phyloP scores from a whole-genome alignment of 2,329 filamentous ascomycete genomes.

The Colletotrichum lupini region DNA sequence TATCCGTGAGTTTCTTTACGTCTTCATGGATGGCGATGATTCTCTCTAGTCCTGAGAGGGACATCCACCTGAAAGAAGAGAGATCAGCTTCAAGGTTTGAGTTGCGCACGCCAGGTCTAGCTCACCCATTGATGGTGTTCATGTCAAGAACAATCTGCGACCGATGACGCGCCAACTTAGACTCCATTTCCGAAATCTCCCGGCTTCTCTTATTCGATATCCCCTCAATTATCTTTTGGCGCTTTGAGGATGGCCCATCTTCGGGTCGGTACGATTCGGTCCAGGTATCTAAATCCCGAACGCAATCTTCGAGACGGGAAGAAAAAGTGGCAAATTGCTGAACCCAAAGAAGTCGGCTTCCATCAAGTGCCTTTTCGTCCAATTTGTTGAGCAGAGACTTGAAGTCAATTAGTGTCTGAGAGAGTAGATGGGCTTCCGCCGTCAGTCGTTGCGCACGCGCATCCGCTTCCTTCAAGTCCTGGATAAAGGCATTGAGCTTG shows the following conservation, averaged over 20 bases:
- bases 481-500: background rate
- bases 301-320: background rate
- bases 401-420: background rate
- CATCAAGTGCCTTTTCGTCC: background rate
- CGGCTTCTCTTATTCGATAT: background rate
- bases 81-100: too few relatives aligned
- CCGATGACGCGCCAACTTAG: background rate
- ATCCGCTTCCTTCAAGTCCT: background rate
- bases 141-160: background rate
- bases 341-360: fast-evolving
- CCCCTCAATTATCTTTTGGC: background rate
- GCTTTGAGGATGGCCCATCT: background rate
- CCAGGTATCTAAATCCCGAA: background rate
- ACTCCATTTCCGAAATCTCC: background rate
- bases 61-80: too few relatives aligned
- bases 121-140: background rate
- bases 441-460: background rate
- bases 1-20: too few relatives aligned
- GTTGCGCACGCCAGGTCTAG: too few relatives aligned
- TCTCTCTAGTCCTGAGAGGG: too few relatives aligned
- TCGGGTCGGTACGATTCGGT: background rate
- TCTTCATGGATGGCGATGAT: too few relatives aligned
- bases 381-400: background rate
- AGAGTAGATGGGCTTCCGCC: fast-evolving
- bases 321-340: background rate